Conservation (phyloP, 805 yeast species). For the Ogataea parapolymorpha region DNA sequence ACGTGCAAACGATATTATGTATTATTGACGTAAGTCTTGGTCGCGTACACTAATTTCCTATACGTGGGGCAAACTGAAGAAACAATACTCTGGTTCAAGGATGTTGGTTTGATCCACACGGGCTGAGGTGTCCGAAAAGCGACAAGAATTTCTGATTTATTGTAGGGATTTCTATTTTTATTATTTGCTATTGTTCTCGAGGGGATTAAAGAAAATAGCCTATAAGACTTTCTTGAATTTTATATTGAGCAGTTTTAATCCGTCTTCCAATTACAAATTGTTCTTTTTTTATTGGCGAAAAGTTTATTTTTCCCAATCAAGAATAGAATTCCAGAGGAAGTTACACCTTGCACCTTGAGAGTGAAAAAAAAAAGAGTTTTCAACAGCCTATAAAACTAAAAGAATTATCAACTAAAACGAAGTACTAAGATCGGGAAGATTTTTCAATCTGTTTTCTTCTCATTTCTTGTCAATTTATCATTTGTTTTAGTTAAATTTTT, state of each 20-base stretch:
- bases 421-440: background rate
- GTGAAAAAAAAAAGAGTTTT: slow-evolving; percentile 1
- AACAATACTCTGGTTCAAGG: background rate
- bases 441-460: background rate
- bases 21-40: background rate
- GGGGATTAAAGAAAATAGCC: background rate
- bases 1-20: background rate
- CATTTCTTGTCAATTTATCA: background rate
- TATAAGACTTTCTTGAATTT: background rate
- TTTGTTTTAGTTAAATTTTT: background rate
- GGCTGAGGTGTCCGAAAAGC: background rate
- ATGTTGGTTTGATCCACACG: background rate
- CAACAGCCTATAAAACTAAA: slow-evolving; percentile 12
- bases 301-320: background rate
- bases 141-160: background rate
- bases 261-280: slow-evolving; percentile 1
- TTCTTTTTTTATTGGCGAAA: slow-evolving; percentile 4
- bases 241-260: background rate
- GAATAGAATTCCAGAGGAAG: slow-evolving; percentile 3
- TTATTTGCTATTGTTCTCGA: background rate
- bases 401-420: slow-evolving; percentile 6
- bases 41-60: background rate
- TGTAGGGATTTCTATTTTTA: background rate
- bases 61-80: background rate
- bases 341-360: slow-evolving; percentile 8